Percentiles rank a stretch among this genome's conserved stretches.
Evolutionary conservation across 441 rosid genomes (phyloP).

Genomic region (Gossypium laxum): DNA sequence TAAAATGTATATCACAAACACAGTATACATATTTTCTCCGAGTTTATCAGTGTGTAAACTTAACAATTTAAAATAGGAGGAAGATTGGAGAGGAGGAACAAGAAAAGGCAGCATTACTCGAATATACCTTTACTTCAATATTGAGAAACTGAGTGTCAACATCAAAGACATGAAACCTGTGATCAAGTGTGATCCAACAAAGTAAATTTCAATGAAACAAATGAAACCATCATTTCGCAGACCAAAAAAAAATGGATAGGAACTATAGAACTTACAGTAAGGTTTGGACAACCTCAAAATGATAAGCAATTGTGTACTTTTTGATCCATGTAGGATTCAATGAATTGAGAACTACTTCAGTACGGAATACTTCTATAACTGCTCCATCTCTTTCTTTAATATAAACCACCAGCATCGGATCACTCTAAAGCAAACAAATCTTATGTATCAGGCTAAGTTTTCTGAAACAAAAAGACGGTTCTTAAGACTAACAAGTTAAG

Average conservation of each 20-base stretch:
- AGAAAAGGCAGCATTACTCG: constrained; percentile 1
- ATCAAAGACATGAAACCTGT: constrained; percentile 68
- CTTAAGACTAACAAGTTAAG: background rate
- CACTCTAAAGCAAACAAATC: constrained; percentile 55
- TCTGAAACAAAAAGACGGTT: constrained; percentile 12
- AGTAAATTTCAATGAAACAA: constrained; percentile 16
- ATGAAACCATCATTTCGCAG: constrained; percentile 6
- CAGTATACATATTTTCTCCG: background rate
- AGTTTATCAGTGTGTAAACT: constrained; percentile 1
- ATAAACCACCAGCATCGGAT: constrained; percentile 79
- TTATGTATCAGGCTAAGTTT: constrained; percentile 10
- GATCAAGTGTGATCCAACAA: constrained; percentile 14
- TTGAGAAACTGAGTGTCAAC: constrained; percentile 73
- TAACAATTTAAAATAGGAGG: background rate
- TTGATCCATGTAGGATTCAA: constrained; percentile 70
- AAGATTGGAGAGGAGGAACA: background rate
- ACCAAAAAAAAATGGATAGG: background rate
- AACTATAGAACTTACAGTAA: constrained; percentile 50
- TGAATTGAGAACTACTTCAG: constrained; percentile 78
- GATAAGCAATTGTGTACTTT: constrained; percentile 39
- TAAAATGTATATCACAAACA: background rate
- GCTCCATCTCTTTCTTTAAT: constrained; percentile 58
- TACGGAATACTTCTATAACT: constrained; percentile 51
- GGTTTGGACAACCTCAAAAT: constrained; percentile 71
- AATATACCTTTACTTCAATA: constrained; percentile 53